These are phyloP conservation scores for Mycena belliarum DNA, from an alignment of 768 basidiomycete species.

Conservation along the genomic window DNA sequence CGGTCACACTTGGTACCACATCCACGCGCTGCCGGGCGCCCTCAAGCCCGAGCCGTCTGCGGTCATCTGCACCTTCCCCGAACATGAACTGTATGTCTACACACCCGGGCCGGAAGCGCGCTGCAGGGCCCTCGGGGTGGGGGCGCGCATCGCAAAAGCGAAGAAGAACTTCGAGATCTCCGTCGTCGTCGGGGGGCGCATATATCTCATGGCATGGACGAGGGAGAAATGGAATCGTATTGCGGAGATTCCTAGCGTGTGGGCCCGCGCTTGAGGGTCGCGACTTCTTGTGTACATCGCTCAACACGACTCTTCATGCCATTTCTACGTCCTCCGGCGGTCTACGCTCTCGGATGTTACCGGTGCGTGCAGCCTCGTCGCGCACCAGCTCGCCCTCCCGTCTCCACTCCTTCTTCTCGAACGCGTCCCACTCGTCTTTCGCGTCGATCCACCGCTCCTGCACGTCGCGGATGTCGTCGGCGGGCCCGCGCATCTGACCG, in stretches of 20 bases:
- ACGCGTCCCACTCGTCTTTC: constrained; percentile 78
- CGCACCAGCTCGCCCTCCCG: constrained; percentile 65
- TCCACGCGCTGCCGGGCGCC: not conserved
- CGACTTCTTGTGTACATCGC: no score
- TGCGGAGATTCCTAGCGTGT: constrained; percentile 5
- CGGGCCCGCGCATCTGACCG: constrained; percentile 50
- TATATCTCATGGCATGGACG: not conserved
- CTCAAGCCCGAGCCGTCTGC: not conserved
- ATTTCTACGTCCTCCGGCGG: constrained; percentile 21
- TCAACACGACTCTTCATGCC: not conserved
- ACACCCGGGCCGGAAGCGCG: not conserved
- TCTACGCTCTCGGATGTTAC: constrained; percentile 35
- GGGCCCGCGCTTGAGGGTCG: no score
- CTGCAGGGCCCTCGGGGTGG: not conserved
- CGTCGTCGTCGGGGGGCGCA: not conserved
- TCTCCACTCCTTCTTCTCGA: constrained; percentile 76
- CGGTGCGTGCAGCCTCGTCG: constrained; percentile 37
- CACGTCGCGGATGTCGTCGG: constrained; percentile 47
- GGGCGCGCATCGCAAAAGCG: not conserved
- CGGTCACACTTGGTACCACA: not conserved
- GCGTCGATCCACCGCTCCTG: constrained; percentile 89
- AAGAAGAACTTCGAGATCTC: not conserved
- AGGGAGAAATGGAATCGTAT: not conserved
- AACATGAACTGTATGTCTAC: constrained; percentile 9
- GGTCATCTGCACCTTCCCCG: constrained; percentile 5